phyloP scores from a whole-genome alignment of 148 eudicot species.

The Fagopyrum esculentum region DNA sequence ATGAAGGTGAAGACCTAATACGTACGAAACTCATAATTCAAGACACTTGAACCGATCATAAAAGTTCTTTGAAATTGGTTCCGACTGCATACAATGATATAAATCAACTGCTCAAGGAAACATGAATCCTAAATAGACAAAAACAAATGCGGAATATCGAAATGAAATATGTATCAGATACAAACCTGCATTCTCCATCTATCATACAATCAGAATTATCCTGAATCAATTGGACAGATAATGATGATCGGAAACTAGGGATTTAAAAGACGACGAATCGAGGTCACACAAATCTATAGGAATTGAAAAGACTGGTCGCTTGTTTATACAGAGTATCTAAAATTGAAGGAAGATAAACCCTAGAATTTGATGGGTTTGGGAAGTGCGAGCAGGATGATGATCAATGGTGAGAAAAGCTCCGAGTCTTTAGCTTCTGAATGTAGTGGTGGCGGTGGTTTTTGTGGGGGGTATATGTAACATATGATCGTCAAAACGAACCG shows the following conservation, averaged over 20 bases:
- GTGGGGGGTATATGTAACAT: neutral
- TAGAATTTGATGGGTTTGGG: neutral
- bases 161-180: neutral
- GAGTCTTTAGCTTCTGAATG: neutral
- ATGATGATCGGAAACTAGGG: neutral
- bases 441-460: neutral
- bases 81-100: neutral
- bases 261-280: neutral
- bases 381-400: neutral
- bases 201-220: neutral
- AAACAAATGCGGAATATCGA: neutral
- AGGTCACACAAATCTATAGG: neutral
- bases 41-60: neutral
- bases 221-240: neutral
- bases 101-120: neutral
- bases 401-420: neutral
- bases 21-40: neutral
- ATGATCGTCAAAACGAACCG: neutral
- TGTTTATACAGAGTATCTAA: neutral
- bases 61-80: neutral
- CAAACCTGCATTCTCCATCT: constrained; percentile 9
- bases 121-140: neutral
- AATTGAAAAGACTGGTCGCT: neutral
- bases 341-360: neutral
- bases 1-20: neutral